phyloP scores from a whole-genome alignment of 305 asterid species.

The Solanum hybrid region DNA sequence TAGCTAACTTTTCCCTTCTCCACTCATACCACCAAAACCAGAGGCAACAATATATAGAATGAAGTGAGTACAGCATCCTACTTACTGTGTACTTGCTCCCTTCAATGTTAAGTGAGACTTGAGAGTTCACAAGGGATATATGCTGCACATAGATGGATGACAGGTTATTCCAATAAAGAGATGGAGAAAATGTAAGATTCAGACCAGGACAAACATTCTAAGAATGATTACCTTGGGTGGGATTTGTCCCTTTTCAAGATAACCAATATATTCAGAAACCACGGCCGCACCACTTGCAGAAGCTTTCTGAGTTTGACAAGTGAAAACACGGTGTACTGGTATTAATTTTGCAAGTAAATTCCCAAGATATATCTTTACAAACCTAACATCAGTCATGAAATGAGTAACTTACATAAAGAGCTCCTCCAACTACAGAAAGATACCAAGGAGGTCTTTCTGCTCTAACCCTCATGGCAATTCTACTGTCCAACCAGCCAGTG shows the following conservation, averaged over 20 bases:
- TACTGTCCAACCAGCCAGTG: slow-evolving; percentile 98
- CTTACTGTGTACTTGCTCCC: slow-evolving; percentile 99
- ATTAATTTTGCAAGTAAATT: background rate
- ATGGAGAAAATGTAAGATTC: background rate
- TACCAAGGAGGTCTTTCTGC: slow-evolving; percentile 99
- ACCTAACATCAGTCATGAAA: background rate
- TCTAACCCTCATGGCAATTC: slow-evolving; percentile 99
- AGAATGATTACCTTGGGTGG: slow-evolving; percentile 73
- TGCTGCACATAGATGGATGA: slow-evolving; percentile 58
- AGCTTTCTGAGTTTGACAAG: slow-evolving; percentile 70
- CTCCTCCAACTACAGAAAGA: slow-evolving; percentile 96
- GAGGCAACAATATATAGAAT: background rate
- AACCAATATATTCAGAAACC: slow-evolving; percentile 96
- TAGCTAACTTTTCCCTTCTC: background rate
- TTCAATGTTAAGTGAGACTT: slow-evolving; percentile 90
- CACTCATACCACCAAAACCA: background rate
- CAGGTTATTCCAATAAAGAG: slow-evolving; percentile 6
- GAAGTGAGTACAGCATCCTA: background rate
- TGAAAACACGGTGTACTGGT: background rate
- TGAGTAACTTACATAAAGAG: slow-evolving; percentile 71
- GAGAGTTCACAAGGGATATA: slow-evolving; percentile 88
- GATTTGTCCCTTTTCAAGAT: slow-evolving; percentile 97
- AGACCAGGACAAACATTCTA: background rate
- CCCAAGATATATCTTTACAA: background rate
- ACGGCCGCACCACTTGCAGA: slow-evolving; percentile 91